A percentile compares a stretch with the other conserved stretches of the same genome.
phyloP scores from a whole-genome alignment of 225 moss, liverwort and hornwort species.

The Pleurozium schreberi region DNA sequence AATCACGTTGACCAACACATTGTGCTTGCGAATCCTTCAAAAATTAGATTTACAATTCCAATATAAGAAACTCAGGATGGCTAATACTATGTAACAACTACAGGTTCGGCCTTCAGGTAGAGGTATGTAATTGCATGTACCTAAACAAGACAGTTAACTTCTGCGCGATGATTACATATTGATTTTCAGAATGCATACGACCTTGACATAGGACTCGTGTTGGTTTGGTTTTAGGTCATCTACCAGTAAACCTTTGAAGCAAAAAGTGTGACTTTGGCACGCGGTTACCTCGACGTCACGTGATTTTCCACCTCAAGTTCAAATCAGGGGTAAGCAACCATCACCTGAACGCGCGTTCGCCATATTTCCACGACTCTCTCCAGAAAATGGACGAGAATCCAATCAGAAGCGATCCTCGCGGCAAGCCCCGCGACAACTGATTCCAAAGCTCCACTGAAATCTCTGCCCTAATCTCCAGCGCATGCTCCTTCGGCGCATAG shows the following conservation, averaged over 20 bases:
- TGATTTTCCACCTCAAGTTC: not conserved
- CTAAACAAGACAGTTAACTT: not conserved
- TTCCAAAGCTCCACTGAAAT: constrained; percentile 45
- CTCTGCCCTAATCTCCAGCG: constrained; percentile 62
- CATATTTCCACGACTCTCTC: constrained; percentile 91
- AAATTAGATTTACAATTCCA: not conserved
- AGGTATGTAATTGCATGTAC: not conserved
- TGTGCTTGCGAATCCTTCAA: not conserved
- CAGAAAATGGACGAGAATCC: constrained; percentile 70
- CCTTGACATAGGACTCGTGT: not conserved
- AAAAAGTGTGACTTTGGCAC: not conserved
- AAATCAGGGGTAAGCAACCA: not conserved
- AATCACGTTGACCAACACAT: not conserved
- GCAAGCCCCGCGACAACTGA: constrained; percentile 36
- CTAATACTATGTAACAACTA: not conserved
- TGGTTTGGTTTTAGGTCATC: not conserved
- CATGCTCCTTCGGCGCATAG: constrained; percentile 75
- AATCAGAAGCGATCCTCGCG: constrained; percentile 43
- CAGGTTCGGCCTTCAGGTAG: not conserved
- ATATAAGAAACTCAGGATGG: not conserved
- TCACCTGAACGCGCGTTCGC: constrained; percentile 75
- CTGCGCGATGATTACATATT: not conserved
- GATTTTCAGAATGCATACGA: not conserved
- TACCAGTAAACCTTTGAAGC: not conserved
- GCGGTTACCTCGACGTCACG: not conserved